These are phyloP conservation scores for Curvularia verruculosa DNA, from an alignment of 2,329 filamentous ascomycete genomes.

Conservation along the genomic window DNA sequence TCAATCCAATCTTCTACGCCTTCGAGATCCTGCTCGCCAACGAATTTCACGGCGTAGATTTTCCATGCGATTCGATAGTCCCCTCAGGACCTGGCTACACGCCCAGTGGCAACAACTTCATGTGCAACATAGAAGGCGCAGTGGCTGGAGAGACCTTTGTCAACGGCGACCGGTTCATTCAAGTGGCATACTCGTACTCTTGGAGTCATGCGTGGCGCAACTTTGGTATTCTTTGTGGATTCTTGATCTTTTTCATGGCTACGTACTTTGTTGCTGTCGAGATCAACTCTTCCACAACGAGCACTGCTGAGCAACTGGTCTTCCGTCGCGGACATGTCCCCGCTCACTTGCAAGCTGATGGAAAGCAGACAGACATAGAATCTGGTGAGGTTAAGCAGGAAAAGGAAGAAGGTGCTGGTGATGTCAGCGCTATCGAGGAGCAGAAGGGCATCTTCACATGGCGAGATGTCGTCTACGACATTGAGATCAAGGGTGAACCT, in stretches of 20 bases:
- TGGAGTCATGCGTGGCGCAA: conserved; percentile 63
- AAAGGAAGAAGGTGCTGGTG: conserved; percentile 41
- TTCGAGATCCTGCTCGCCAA: conserved; percentile 83
- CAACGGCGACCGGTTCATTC: conserved; percentile 48
- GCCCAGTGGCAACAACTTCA: conserved; percentile 34
- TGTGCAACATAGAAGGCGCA: conserved; percentile 50
- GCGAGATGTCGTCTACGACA: conserved; percentile 44
- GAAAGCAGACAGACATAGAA: conserved; percentile 46
- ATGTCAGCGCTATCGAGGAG: conserved; percentile 49
- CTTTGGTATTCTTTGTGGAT: conserved; percentile 66
- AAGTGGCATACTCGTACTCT: conserved; percentile 42
- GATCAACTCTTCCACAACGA: conserved; percentile 66
- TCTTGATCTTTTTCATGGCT: conserved; percentile 67
- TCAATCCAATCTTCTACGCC: conserved; percentile 75
- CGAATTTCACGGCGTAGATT: conserved; percentile 58
- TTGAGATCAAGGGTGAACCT: conserved; percentile 51
- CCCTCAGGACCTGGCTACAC: conserved; percentile 47
- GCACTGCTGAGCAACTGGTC: conserved; percentile 72
- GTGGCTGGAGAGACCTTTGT: conserved; percentile 49
- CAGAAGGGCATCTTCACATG: conserved; percentile 52
- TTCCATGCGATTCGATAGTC: conserved; percentile 46
- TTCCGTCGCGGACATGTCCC: conserved; percentile 60
- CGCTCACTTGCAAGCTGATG: conserved; percentile 45
- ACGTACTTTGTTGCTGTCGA: conserved; percentile 70
- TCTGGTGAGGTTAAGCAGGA: conserved; percentile 34